Percentiles rank a stretch among this genome's conserved stretches.
phyloP scores from a whole-genome alignment of 495 filamentous ascomycete species.

The Hypoxylon intermedium region DNA sequence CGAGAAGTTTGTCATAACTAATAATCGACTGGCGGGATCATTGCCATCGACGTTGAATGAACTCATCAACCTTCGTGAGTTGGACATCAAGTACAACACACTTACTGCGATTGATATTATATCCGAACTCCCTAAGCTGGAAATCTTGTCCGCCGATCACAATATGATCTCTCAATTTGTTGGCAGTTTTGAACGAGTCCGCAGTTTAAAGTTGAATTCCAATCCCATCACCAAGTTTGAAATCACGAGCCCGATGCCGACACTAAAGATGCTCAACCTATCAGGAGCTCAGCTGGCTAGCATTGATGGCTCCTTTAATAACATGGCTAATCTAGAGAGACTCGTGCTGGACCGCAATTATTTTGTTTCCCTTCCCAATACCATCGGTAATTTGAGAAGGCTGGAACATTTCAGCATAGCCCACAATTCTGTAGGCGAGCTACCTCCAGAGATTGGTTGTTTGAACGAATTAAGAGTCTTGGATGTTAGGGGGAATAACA shows the following conservation, averaged over 20 bases:
- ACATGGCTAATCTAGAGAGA: constrained; percentile 83
- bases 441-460: constrained; percentile 86
- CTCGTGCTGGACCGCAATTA: constrained; percentile 94
- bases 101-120: constrained; percentile 86
- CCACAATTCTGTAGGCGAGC: constrained; percentile 80
- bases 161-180: constrained; percentile 88
- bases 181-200: constrained; percentile 82
- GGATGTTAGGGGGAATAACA: constrained; percentile 89
- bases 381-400: constrained; percentile 81
- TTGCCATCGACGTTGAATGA: constrained; percentile 73
- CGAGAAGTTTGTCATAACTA: constrained; percentile 92
- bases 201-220: constrained; percentile 84
- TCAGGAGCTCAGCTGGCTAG: constrained; percentile 86
- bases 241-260: constrained; percentile 75
- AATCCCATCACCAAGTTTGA: constrained; percentile 95
- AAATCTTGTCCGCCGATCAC: constrained; percentile 86
- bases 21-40: constrained; percentile 80
- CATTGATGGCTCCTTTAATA: constrained; percentile 85
- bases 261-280: constrained; percentile 82
- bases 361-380: constrained; percentile 82
- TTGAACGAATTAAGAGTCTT: constrained; percentile 82
- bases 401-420: constrained; percentile 94
- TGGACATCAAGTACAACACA: constrained; percentile 92
- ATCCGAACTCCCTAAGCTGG: constrained; percentile 80
- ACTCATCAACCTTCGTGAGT: constrained; percentile 80